Conservation (phyloP, 768 basidiomycete species). For the Phaeolepiota aurea region DNA sequence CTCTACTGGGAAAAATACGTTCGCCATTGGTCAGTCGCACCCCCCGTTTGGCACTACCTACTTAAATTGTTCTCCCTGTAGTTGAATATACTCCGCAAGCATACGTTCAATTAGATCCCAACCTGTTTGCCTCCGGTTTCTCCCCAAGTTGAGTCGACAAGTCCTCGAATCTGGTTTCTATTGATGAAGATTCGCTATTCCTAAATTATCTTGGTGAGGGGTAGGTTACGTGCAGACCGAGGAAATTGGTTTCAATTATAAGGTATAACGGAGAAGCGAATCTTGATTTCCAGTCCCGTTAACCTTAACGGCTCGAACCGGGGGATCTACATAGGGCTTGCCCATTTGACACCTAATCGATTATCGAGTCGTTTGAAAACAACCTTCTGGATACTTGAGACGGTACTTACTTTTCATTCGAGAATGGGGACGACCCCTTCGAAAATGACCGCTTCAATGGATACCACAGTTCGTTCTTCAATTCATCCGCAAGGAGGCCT, state of each 20-base stretch:
- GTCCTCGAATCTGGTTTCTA: conserved; percentile 22
- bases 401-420: conserved; percentile 29
- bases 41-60: not conserved
- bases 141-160: conserved; percentile 20
- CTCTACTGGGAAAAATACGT: conserved; percentile 23
- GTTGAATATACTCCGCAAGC: conserved; percentile 48
- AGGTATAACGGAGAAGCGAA: conserved; percentile 49
- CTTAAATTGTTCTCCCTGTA: conserved; percentile 10
- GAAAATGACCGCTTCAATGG: conserved; percentile 26
- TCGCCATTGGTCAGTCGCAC: conserved; percentile 24
- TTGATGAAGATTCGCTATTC: conserved; percentile 19
- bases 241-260: conserved; percentile 24
- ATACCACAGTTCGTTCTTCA: conserved; percentile 20
- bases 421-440: conserved; percentile 29
- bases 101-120: conserved; percentile 33
- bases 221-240: conserved; percentile 31
- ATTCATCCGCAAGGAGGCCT: not conserved
- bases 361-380: conserved; percentile 26
- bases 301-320: conserved; percentile 17
- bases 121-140: conserved; percentile 31
- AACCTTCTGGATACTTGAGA: conserved; percentile 38
- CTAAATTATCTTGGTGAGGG: conserved; percentile 1
- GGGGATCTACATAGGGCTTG: not conserved
- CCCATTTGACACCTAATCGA: not conserved
- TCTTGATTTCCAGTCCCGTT: conserved; percentile 41